These are phyloP conservation scores for Ricinus communis DNA, from an alignment of 345 rosid species.

Conservation along the genomic window DNA sequence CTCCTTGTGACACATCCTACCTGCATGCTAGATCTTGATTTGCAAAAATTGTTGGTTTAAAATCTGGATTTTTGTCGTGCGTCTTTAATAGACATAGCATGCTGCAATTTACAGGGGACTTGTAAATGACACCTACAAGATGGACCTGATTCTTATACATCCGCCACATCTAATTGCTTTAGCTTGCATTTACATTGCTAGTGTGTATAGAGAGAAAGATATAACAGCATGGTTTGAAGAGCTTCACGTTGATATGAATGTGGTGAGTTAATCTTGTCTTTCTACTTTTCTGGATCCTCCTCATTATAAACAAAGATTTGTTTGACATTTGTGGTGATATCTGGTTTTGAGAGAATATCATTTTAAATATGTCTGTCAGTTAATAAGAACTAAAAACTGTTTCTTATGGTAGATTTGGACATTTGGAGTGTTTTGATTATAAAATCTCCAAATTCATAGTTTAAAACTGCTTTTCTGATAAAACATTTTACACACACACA, in stretches of 20 bases:
- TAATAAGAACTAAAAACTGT: not conserved
- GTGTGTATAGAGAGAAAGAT: slow-evolving; percentile 73
- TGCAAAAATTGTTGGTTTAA: not conserved
- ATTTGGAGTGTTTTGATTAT: no score
- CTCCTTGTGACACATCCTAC: not conserved
- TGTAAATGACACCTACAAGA: slow-evolving; percentile 91
- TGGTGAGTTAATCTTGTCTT: slow-evolving; percentile 47
- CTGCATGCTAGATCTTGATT: not conserved
- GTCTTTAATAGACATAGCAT: not conserved
- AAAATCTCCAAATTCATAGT: no score
- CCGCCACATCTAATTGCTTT: slow-evolving; percentile 87
- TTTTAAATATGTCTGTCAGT: not conserved
- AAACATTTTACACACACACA: no score
- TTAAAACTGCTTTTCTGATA: no score
- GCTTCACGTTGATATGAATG: slow-evolving; percentile 94
- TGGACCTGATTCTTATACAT: slow-evolving; percentile 87
- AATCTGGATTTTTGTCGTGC: not conserved
- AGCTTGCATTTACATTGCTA: slow-evolving; percentile 89
- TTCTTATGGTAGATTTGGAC: no score
- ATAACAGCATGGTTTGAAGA: slow-evolving; percentile 95
- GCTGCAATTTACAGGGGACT: slow-evolving; percentile 65
- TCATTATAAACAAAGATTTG: not conserved
- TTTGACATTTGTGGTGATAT: not conserved
- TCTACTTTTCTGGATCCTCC: not conserved
- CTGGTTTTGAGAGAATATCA: not conserved